Conservation (phyloP, 208 protist species). For the Endotrypanum monterogeii region DNA sequence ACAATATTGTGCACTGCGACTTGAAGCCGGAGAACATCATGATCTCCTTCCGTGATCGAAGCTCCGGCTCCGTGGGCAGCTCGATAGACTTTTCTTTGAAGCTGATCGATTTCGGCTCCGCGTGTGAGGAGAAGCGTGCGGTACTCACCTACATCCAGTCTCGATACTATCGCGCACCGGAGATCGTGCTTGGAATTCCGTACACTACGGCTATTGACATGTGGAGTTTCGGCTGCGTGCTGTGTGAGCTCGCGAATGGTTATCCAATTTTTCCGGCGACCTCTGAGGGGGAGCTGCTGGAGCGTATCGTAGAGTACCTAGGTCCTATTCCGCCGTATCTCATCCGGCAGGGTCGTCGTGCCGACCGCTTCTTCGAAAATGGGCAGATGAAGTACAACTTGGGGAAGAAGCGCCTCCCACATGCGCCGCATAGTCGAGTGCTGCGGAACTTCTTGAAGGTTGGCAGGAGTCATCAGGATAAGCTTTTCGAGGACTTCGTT, state of each 20-base stretch:
- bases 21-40: constrained; percentile 98
- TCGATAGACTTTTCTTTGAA: constrained; percentile 82
- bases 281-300: constrained; percentile 78
- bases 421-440: constrained; percentile 30
- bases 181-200: constrained; percentile 87
- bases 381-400: constrained; percentile 24
- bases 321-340: constrained; percentile 72
- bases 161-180: constrained; percentile 92
- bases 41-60: constrained; percentile 35
- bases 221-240: constrained; percentile 94
- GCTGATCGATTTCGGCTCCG: constrained; percentile 98
- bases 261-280: constrained; percentile 92
- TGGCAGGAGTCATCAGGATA: constrained; percentile 29
- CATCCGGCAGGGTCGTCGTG: constrained; percentile 48
- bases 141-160: constrained; percentile 96
- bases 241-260: constrained; percentile 93
- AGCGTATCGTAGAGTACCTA: constrained; percentile 84
- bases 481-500: constrained; percentile 60
- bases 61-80: constrained; percentile 1
- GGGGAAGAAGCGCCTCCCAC: constrained; percentile 32
- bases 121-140: constrained; percentile 92
- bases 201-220: constrained; percentile 92
- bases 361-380: constrained; percentile 57
- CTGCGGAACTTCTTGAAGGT: constrained; percentile 48
- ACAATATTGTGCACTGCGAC: constrained; percentile 95